Conservation (phyloP, 257 asterid species). For the Forsythia viridissima region DNA sequence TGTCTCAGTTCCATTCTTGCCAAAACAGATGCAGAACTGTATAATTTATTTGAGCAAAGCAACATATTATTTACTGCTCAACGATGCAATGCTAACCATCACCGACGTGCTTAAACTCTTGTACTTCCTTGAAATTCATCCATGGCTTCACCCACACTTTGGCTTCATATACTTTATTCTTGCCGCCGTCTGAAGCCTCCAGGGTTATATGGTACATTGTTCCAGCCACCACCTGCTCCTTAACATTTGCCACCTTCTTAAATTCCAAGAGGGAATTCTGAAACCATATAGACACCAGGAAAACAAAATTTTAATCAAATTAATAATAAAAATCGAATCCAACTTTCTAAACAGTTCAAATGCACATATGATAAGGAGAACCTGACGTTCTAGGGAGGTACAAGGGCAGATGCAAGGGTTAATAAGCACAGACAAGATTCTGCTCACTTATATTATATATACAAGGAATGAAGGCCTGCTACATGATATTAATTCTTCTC, state of each 20-base stretch:
- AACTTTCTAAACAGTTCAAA: neutral
- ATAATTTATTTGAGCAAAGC: no score
- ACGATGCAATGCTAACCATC: slow-evolving; percentile 23
- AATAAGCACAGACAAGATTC: neutral
- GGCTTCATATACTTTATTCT: slow-evolving; percentile 73
- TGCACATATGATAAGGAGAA: neutral
- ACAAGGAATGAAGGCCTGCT: neutral
- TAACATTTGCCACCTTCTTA: slow-evolving; percentile 72
- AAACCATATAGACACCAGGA: neutral
- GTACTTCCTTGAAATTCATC: slow-evolving; percentile 78
- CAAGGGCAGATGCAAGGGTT: neutral
- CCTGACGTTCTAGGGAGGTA: neutral
- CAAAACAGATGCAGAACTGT: no score
- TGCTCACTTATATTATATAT: neutral
- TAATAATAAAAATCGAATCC: neutral
- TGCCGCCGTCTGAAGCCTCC: slow-evolving; percentile 67
- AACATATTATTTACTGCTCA: no score
- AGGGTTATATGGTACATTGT: slow-evolving; percentile 68
- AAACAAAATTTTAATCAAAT: neutral
- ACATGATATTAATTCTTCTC: neutral
- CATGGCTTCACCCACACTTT: slow-evolving; percentile 93
- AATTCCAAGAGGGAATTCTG: slow-evolving; percentile 75
- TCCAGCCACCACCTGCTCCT: slow-evolving; percentile 79
- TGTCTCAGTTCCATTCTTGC: no score
- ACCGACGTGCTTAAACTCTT: slow-evolving; percentile 68